Conservation (phyloP, 225 moss, liverwort and hornwort species). For the Thuidium tamariscinum region DNA sequence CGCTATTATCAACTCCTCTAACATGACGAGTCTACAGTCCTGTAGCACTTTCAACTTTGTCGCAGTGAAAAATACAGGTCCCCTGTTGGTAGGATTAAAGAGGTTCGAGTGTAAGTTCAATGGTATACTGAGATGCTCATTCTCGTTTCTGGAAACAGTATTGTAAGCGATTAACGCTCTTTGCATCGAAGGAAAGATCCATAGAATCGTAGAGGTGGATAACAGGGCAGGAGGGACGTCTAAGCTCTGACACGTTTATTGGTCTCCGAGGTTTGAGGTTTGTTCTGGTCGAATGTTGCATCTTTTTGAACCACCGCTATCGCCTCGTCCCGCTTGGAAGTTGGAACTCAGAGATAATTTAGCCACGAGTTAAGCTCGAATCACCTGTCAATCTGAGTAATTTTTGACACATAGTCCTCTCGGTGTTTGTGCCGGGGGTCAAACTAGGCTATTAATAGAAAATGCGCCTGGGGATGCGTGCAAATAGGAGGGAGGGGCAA, state of each 20-base stretch:
- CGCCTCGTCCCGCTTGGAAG: not conserved
- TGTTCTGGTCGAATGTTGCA: not conserved
- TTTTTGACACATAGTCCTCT: not conserved
- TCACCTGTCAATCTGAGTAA: not conserved
- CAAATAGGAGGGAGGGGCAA: not conserved
- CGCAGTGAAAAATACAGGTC: not conserved
- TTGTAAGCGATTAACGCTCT: not conserved
- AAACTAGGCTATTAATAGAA: not conserved
- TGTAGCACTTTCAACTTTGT: not conserved
- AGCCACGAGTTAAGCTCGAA: not conserved
- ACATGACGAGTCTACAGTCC: not conserved
- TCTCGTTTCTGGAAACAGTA: not conserved
- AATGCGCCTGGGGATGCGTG: slow-evolving; percentile 2
- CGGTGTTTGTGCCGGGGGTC: not conserved
- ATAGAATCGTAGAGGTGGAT: not conserved
- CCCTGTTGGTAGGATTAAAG: not conserved
- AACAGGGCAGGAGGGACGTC: too few species aligned
- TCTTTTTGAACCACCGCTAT: not conserved
- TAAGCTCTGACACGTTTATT: not conserved
- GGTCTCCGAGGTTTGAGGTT: not conserved
- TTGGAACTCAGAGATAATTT: not conserved
- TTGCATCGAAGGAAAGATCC: not conserved
- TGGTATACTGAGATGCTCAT: too few species aligned
- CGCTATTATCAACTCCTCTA: too few species aligned
- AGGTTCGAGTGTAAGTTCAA: not conserved